Conservation (phyloP, 768 basidiomycete species). For the Calocera cornea region DNA sequence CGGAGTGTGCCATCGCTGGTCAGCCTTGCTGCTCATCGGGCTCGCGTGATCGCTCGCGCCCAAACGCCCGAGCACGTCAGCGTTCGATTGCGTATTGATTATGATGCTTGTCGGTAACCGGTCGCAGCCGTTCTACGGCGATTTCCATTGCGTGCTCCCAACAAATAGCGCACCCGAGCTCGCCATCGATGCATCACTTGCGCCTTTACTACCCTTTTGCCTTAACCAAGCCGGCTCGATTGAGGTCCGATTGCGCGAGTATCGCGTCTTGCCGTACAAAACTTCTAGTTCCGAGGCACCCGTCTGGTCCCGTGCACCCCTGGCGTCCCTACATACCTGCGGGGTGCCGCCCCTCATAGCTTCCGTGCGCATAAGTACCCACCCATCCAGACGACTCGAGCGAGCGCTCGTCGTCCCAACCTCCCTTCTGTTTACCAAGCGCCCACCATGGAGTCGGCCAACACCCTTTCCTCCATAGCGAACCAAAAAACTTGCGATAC, state of each 20-base stretch:
- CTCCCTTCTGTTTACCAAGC: neutral
- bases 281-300: neutral
- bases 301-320: slow-evolving; percentile 1
- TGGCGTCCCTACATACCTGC: neutral
- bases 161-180: neutral
- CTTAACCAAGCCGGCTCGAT: neutral
- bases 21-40: neutral
- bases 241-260: neutral
- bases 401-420: neutral
- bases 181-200: neutral
- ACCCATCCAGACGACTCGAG: neutral
- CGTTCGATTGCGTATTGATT: neutral
- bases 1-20: neutral
- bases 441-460: slow-evolving; percentile 10
- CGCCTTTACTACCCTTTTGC: neutral
- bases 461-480: slow-evolving; percentile 21
- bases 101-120: neutral
- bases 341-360: neutral
- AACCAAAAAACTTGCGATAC: slow-evolving; percentile 51
- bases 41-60: neutral
- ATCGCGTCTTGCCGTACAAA: slow-evolving; percentile 2
- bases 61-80: neutral
- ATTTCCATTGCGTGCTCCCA: neutral
- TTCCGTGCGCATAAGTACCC: slow-evolving; percentile 4
- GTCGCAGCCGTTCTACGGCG: neutral